Conservation (phyloP, 2,329 filamentous ascomycete genomes). For the Colletotrichum sojae region DNA sequence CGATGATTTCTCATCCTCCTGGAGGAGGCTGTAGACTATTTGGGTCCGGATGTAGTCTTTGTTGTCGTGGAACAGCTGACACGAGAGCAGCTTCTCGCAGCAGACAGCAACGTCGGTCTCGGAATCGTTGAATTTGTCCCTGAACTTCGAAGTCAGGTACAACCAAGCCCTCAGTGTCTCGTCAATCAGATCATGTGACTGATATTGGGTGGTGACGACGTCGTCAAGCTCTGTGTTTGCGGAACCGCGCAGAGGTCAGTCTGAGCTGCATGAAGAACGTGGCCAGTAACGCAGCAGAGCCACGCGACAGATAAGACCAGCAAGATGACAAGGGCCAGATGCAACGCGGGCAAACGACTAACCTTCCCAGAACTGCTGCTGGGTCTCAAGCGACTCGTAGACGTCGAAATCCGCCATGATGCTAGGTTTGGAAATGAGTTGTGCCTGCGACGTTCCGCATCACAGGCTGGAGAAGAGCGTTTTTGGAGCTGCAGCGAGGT, state of each 20-base stretch:
- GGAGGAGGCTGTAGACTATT: constrained; percentile 89
- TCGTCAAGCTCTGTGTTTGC: constrained; percentile 60
- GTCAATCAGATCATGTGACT: constrained; percentile 77
- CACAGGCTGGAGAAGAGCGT: constrained; percentile 19
- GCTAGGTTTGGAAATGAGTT: constrained; percentile 37
- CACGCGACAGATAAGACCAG: background rate
- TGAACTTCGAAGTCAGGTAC: constrained; percentile 80
- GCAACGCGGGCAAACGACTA: constrained; percentile 45
- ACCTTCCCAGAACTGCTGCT: constrained; percentile 94
- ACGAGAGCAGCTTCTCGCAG: constrained; percentile 82
- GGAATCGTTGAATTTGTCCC: constrained; percentile 80
- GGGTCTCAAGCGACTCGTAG: constrained; percentile 79
- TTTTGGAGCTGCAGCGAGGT: constrained; percentile 6
- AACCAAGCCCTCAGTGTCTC: constrained; percentile 89
- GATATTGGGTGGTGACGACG: constrained; percentile 62
- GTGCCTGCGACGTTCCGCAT: constrained; percentile 28
- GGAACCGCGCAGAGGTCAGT: constrained; percentile 18
- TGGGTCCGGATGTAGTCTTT: constrained; percentile 91
- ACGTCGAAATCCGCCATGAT: constrained; percentile 76
- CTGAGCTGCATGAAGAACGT: background rate
- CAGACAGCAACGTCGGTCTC: constrained; percentile 87
- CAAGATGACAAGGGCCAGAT: constrained; percentile 4
- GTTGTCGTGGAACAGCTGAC: constrained; percentile 80
- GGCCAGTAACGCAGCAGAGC: background rate
- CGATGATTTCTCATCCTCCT: constrained; percentile 88